Percentiles rank a stretch among this genome's conserved stretches.
Evolutionary conservation across 345 rosid genomes (phyloP).

Genomic region (Syzygium jambos): DNA sequence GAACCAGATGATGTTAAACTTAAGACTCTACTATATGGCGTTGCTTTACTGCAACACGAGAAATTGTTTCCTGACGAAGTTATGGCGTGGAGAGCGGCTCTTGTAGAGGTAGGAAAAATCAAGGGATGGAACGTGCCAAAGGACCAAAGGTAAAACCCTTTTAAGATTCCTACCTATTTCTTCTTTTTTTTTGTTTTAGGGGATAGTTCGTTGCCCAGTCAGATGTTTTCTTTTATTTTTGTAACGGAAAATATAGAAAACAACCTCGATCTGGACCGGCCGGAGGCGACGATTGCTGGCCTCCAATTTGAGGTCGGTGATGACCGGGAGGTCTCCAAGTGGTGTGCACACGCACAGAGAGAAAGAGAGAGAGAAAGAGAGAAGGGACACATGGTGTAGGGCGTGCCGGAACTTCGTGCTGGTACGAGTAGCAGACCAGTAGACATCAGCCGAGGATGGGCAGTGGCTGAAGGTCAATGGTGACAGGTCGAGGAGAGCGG

Average conservation of each 20-base stretch:
- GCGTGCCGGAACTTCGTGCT: no score
- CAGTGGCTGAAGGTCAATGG: not conserved
- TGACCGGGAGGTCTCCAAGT: no score
- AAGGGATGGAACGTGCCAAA: not conserved
- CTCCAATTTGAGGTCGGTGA: not conserved
- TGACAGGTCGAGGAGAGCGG: not conserved
- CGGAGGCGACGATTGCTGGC: not conserved
- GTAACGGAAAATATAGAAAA: not conserved
- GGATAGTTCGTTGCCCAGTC: not conserved
- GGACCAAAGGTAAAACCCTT: not conserved
- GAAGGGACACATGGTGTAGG: not conserved
- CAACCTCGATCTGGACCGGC: no score
- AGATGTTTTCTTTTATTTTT: not conserved
- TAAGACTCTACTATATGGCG: not conserved
- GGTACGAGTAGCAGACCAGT: not conserved
- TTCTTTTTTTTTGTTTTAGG: not conserved
- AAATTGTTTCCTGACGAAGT: not conserved
- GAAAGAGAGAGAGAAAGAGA: not conserved
- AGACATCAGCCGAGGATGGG: not conserved
- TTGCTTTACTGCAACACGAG: not conserved
- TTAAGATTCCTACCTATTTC: not conserved
- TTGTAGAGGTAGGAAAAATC: not conserved
- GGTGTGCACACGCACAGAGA: no score
- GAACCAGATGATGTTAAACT: not conserved
- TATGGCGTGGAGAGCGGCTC: not conserved